Evolutionary conservation across 805 yeast species (phyloP).

Genomic region (Kuraishia ogatae): DNA sequence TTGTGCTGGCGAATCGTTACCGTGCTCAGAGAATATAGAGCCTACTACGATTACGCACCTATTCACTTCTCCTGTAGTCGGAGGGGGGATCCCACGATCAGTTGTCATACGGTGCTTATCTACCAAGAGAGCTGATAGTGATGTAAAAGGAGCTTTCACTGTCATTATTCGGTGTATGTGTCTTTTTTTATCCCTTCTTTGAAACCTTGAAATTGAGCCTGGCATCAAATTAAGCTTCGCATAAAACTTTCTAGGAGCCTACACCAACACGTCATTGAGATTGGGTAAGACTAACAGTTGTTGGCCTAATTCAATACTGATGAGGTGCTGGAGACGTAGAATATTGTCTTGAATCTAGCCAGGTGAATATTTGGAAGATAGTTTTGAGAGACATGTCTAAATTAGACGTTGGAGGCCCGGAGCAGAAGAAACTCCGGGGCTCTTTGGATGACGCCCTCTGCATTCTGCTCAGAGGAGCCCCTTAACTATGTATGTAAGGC

Average conservation of each 20-base stretch:
- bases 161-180: background rate
- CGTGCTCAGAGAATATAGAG: conserved; percentile 2
- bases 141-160: background rate
- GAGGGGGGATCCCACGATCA: background rate
- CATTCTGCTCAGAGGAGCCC: background rate
- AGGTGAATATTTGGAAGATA: too few relatives aligned
- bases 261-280: background rate
- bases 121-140: background rate
- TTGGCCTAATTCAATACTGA: background rate
- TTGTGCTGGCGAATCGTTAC: conserved; percentile 3
- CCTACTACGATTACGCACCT: conserved; percentile 3
- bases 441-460: background rate
- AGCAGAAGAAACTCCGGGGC: background rate
- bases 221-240: too few relatives aligned
- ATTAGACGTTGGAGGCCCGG: background rate
- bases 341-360: too few relatives aligned
- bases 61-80: background rate
- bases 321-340: background rate
- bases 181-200: background rate
- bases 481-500: too few relatives aligned
- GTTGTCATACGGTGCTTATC: background rate
- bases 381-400: too few relatives aligned
- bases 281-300: background rate
- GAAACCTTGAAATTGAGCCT: background rate
- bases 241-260: too few relatives aligned